Percentiles rank a stretch among this genome's conserved stretches.
These are phyloP conservation scores for Trichoderma lentiforme DNA, from an alignment of 2,329 filamentous ascomycete genomes.

Conservation along the genomic window DNA sequence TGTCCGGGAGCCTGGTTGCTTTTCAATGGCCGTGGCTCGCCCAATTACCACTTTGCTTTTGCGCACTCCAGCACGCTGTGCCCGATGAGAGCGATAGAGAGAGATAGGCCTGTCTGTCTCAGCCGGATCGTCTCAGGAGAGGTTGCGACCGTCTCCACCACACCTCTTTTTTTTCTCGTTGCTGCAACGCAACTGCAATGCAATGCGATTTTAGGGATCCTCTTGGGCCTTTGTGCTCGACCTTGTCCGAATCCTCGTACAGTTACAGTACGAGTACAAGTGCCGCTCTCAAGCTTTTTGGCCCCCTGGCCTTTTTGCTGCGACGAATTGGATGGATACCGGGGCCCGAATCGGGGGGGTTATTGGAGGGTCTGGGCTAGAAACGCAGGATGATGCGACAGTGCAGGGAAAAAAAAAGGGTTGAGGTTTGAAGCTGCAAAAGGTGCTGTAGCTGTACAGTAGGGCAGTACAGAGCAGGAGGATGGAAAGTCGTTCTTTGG, in stretches of 20 bases:
- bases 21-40: background rate
- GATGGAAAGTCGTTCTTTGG: background rate
- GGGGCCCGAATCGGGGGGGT: constrained; percentile 1
- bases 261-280: background rate
- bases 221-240: background rate
- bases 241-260: background rate
- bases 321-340: constrained; percentile 17
- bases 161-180: background rate
- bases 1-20: constrained; percentile 4
- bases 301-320: constrained; percentile 9
- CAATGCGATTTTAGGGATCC: constrained; percentile 1
- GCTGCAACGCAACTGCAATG: background rate
- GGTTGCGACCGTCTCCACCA: constrained; percentile 11
- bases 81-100: constrained; percentile 2
- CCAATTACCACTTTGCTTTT: background rate
- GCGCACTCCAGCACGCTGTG: background rate
- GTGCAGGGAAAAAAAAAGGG: background rate
- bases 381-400: constrained; percentile 11
- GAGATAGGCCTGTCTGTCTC: background rate
- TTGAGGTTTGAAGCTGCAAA: background rate
- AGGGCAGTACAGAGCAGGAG: background rate
- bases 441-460: background rate
- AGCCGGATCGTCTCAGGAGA: constrained; percentile 9
- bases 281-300: background rate
- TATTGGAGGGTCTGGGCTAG: constrained; percentile 1